phyloP scores from a whole-genome alignment of 805 yeast species.

The Candida peoriensis region DNA sequence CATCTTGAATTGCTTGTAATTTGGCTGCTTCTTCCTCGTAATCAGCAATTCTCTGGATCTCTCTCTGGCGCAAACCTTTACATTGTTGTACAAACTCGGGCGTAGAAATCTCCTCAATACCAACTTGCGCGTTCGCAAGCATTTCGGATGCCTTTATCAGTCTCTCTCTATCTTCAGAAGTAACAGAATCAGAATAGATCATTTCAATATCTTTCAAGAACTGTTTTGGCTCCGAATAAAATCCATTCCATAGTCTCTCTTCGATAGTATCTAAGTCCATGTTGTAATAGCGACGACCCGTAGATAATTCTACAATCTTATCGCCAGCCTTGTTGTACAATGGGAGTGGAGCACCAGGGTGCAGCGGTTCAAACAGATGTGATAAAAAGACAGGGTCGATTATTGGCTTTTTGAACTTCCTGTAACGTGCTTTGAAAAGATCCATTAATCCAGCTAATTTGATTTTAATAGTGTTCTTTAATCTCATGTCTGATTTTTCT shows the following conservation, averaged over 20 bases:
- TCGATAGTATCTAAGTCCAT: slow-evolving; percentile 94
- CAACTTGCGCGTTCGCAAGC: slow-evolving; percentile 95
- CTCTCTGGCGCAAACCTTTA: slow-evolving; percentile 64
- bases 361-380: slow-evolving; percentile 69
- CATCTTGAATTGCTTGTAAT: slow-evolving; percentile 10
- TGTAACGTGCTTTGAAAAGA: slow-evolving; percentile 77
- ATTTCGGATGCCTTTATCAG: slow-evolving; percentile 81
- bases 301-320: slow-evolving; percentile 74
- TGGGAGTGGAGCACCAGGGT: slow-evolving; percentile 30
- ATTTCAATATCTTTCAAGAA: slow-evolving; percentile 78
- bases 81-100: slow-evolving; percentile 76
- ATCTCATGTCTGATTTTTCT: slow-evolving; percentile 64
- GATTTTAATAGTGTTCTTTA: slow-evolving; percentile 80
- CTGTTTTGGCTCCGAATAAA: slow-evolving; percentile 86
- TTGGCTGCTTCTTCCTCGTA: slow-evolving; percentile 28
- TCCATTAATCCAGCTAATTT: slow-evolving; percentile 88
- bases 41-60: slow-evolving; percentile 45
- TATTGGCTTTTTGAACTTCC: slow-evolving; percentile 84
- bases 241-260: slow-evolving; percentile 96
- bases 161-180: slow-evolving; percentile 79
- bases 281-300: slow-evolving; percentile 70
- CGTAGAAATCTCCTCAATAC: slow-evolving; percentile 79
- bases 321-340: slow-evolving; percentile 52
- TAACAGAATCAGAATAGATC: slow-evolving; percentile 74
- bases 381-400: slow-evolving; percentile 71